These are phyloP conservation scores for Fraxinus latifolia DNA, from an alignment of 305 asterid species.

Conservation along the genomic window DNA sequence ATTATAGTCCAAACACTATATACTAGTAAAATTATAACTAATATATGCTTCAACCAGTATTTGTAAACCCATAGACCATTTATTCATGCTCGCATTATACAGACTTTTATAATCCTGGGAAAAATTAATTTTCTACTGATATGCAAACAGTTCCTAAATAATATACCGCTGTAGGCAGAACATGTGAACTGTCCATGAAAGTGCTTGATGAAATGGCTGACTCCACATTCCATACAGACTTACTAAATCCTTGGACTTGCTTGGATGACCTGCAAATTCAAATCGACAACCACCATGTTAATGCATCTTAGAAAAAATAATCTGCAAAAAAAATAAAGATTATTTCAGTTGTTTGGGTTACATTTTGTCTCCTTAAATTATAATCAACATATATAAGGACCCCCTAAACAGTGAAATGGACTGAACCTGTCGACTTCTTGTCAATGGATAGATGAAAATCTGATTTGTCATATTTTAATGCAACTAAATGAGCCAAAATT, in stretches of 20 bases:
- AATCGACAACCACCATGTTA: slow-evolving; percentile 11
- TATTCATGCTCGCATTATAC: slow-evolving; percentile 1
- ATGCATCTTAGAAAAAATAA: slow-evolving; percentile 8
- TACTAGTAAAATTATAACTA: background rate
- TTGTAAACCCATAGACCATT: background rate
- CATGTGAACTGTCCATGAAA: slow-evolving; percentile 75
- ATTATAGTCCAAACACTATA: background rate
- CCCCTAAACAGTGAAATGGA: too few species aligned
- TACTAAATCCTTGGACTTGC: slow-evolving; percentile 63
- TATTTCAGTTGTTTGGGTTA: background rate
- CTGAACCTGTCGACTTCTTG: background rate
- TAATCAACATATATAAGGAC: too few species aligned
- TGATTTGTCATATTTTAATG: background rate
- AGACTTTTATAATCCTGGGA: slow-evolving; percentile 2
- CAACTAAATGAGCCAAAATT: background rate
- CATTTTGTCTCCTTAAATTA: too few species aligned
- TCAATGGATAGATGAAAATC: too few species aligned
- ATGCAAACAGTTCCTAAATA: slow-evolving; percentile 15
- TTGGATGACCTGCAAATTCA: slow-evolving; percentile 60
- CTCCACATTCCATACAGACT: slow-evolving; percentile 74
- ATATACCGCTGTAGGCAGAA: slow-evolving; percentile 52
- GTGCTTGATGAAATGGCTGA: slow-evolving; percentile 74
- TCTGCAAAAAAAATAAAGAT: slow-evolving; percentile 6
- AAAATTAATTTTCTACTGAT: background rate
- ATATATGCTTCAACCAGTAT: slow-evolving; percentile 1